Percentiles rank a stretch among this genome's conserved stretches.
Conservation (phyloP, 1,139 yeast genomes). For the Pneumocystis jirovecii region DNA sequence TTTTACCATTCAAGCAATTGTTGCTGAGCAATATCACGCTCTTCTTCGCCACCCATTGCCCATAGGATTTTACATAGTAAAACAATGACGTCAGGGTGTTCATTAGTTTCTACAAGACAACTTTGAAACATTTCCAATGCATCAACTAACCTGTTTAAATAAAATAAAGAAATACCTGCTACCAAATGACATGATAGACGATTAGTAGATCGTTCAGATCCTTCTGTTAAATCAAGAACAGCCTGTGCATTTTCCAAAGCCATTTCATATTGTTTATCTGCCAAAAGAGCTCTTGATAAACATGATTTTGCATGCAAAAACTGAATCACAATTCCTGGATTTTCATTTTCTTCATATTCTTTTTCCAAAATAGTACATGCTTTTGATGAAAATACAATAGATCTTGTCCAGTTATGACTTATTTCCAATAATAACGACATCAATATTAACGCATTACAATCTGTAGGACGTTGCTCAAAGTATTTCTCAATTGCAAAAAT, state of each 20-base stretch:
- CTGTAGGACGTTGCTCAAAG: constrained; percentile 51
- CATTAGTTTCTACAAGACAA: constrained; percentile 42
- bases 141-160: constrained; percentile 42
- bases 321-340: constrained; percentile 32
- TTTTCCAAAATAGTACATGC: constrained; percentile 40
- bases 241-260: constrained; percentile 14
- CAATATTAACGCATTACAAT: constrained; percentile 40
- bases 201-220: constrained; percentile 10
- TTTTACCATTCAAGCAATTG: constrained; percentile 29
- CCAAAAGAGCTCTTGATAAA: constrained; percentile 55
- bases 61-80: constrained; percentile 66
- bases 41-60: constrained; percentile 56
- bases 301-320: constrained; percentile 53
- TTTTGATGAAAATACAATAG: constrained; percentile 34
- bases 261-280: constrained; percentile 35
- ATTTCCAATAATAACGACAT: constrained; percentile 42
- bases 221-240: constrained; percentile 33
- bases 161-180: constrained; percentile 34
- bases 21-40: constrained; percentile 44
- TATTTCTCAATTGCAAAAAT: constrained; percentile 63
- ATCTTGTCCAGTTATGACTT: constrained; percentile 43
- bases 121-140: constrained; percentile 51
- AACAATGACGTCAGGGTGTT: constrained; percentile 48
- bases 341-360: constrained; percentile 44
- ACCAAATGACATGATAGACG: constrained; percentile 27